A percentile compares a stretch with the other conserved stretches of the same genome.
Evolutionary conservation across 148 eudicot species (phyloP).

Genomic region (Rhododendron williamsianum): DNA sequence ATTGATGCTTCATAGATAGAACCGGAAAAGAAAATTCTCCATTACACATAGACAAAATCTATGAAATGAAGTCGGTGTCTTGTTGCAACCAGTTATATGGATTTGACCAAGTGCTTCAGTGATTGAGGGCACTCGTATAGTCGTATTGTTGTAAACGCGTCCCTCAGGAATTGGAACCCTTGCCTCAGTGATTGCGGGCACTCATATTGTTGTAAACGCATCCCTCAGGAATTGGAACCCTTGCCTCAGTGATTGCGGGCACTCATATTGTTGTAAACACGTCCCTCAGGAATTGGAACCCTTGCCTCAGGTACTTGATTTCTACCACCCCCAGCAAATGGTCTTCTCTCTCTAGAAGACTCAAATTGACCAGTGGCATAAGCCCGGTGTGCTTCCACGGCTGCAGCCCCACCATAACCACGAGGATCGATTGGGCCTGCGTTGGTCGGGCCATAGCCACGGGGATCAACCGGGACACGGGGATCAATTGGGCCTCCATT

Average conservation of each 20-base stretch:
- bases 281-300: conserved; percentile 25
- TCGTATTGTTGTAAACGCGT: conserved; percentile 22
- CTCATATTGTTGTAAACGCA: conserved; percentile 24
- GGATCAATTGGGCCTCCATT: background rate
- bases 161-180: conserved; percentile 25
- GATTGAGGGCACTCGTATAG: conserved; percentile 8
- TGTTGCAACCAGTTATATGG: background rate
- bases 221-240: conserved; percentile 26
- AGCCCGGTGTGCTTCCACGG: conserved; percentile 7
- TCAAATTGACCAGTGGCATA: conserved; percentile 10
- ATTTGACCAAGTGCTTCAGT: background rate
- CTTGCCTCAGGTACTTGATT: conserved; percentile 14
- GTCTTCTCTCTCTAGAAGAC: conserved; percentile 13
- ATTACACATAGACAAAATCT: background rate
- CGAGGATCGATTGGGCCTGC: conserved; percentile 6
- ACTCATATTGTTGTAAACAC: conserved; percentile 24
- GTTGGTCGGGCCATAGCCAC: background rate
- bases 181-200: conserved; percentile 14
- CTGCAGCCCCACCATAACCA: conserved; percentile 17
- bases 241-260: conserved; percentile 13
- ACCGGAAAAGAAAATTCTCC: background rate
- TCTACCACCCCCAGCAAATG: conserved; percentile 16
- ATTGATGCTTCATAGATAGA: background rate
- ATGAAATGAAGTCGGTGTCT: background rate
- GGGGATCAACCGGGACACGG: background rate